A percentile compares a stretch with the other conserved stretches of the same genome.
phyloP scores from a whole-genome alignment of 1,284 basidiomycete species.

The Tetrapyrgos nigripes region DNA sequence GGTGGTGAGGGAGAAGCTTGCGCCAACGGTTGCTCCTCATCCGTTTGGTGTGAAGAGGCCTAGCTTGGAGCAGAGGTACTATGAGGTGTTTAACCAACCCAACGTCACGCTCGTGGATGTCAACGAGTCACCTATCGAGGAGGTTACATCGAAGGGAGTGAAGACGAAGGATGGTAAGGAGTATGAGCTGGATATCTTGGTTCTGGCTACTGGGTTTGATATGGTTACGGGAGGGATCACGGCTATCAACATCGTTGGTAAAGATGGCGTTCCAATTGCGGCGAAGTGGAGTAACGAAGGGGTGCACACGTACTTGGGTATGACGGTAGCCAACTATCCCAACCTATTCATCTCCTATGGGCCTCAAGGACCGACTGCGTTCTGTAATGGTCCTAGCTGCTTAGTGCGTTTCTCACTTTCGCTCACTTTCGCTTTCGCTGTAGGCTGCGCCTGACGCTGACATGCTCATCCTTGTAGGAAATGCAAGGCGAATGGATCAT shows the following conservation, averaged over 20 bases:
- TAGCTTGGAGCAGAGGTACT: constrained; percentile 29
- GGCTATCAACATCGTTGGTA: constrained; percentile 29
- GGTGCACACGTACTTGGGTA: constrained; percentile 27
- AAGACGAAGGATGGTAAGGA: constrained; percentile 26
- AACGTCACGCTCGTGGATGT: constrained; percentile 31
- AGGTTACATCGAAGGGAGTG: constrained; percentile 27
- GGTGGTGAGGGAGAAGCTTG: constrained; percentile 30
- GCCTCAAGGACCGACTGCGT: constrained; percentile 30
- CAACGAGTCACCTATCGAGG: constrained; percentile 27
- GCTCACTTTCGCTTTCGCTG: neutral
- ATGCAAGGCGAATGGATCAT: constrained; percentile 31
- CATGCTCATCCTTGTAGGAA: constrained; percentile 23
- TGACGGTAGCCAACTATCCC: constrained; percentile 24
- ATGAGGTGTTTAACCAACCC: constrained; percentile 30
- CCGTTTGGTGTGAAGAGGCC: constrained; percentile 31
- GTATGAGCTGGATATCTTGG: constrained; percentile 30
- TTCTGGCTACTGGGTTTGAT: constrained; percentile 33
- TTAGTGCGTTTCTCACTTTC: constrained; percentile 18
- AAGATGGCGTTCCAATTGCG: constrained; percentile 23
- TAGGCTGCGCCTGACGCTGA: neutral
- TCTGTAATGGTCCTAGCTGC: constrained; percentile 31
- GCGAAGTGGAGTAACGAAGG: constrained; percentile 29
- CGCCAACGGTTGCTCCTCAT: constrained; percentile 27
- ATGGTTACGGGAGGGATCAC: constrained; percentile 31
- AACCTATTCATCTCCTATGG: constrained; percentile 36